phyloP scores from a whole-genome alignment of 1,139 yeast genomes.

The Geotrichum reessii region DNA sequence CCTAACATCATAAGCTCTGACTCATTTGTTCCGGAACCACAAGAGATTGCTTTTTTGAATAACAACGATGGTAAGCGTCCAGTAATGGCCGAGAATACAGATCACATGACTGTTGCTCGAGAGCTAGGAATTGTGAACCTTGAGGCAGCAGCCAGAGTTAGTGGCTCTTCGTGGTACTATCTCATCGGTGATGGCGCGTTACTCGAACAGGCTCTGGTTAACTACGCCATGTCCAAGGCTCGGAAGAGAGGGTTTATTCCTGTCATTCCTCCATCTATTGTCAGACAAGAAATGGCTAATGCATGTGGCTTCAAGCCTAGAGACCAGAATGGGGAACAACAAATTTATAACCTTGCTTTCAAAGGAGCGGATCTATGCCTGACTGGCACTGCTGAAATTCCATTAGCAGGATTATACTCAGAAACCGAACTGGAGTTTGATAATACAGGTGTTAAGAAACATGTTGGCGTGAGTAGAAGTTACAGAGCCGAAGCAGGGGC shows the following conservation, averaged over 20 bases:
- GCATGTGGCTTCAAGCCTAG: conserved; percentile 97
- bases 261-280: conserved; percentile 82
- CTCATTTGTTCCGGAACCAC: conserved; percentile 44
- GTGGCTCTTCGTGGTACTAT: conserved; percentile 90
- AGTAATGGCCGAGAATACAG: conserved; percentile 31
- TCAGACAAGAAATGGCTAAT: conserved; percentile 63
- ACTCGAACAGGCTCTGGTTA: conserved; percentile 83
- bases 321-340: conserved; percentile 82
- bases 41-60: conserved; percentile 27
- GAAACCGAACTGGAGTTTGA: conserved; percentile 39
- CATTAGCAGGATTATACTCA: conserved; percentile 70
- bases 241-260: conserved; percentile 60
- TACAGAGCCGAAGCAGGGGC: conserved; percentile 98
- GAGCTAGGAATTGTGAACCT: conserved; percentile 62
- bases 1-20: conserved; percentile 60
- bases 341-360: conserved; percentile 57
- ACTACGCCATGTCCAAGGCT: conserved; percentile 67
- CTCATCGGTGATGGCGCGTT: conserved; percentile 80
- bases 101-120: conserved; percentile 66
- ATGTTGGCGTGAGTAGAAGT: conserved; percentile 80
- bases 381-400: conserved; percentile 94
- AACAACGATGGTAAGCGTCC: conserved; percentile 21
- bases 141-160: conserved; percentile 60
- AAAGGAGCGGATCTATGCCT: conserved; percentile 52
- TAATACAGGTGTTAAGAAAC: conserved; percentile 45